A percentile compares a stretch with the other conserved stretches of the same genome.
Conservation (phyloP, 331 rosid species). For the Ulmus americana region DNA sequence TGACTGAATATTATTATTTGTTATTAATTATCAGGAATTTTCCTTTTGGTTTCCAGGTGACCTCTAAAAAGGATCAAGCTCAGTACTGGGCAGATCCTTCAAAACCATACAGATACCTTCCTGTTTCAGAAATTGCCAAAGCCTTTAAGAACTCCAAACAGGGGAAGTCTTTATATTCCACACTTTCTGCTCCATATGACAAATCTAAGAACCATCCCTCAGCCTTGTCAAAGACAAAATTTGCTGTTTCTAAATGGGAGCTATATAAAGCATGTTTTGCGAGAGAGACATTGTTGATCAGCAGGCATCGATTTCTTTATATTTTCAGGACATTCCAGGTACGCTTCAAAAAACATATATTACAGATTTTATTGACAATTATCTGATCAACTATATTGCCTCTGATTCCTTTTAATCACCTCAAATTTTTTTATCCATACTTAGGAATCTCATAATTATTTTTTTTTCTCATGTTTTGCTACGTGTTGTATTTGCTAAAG, state of each 20-base stretch:
- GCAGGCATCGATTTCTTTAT: conserved; percentile 64
- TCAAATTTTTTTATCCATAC: neutral
- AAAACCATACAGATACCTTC: conserved; percentile 49
- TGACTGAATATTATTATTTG: neutral
- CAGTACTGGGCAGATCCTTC: conserved; percentile 80
- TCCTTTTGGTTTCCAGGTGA: conserved; percentile 42
- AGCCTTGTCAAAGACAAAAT: conserved; percentile 53
- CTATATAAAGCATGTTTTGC: conserved; percentile 56
- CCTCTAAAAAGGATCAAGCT: conserved; percentile 77
- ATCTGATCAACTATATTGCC: neutral
- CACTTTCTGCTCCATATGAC: conserved; percentile 39
- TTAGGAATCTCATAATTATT: neutral
- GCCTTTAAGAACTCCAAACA: conserved; percentile 50
- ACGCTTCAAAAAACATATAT: neutral
- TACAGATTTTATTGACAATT: neutral
- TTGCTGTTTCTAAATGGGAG: conserved; percentile 50
- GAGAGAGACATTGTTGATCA: conserved; percentile 54
- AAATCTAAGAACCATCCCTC: conserved; percentile 44
- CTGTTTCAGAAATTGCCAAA: conserved; percentile 57
- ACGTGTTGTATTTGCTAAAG: conserved; percentile 30
- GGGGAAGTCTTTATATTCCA: conserved; percentile 45
- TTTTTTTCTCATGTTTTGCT: conserved; percentile 3
- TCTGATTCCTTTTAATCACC: neutral
- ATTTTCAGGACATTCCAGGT: conserved; percentile 77
- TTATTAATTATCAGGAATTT: neutral